Evolutionary conservation across 345 rosid species (phyloP).

Genomic region (Toxicodendron radicans): DNA sequence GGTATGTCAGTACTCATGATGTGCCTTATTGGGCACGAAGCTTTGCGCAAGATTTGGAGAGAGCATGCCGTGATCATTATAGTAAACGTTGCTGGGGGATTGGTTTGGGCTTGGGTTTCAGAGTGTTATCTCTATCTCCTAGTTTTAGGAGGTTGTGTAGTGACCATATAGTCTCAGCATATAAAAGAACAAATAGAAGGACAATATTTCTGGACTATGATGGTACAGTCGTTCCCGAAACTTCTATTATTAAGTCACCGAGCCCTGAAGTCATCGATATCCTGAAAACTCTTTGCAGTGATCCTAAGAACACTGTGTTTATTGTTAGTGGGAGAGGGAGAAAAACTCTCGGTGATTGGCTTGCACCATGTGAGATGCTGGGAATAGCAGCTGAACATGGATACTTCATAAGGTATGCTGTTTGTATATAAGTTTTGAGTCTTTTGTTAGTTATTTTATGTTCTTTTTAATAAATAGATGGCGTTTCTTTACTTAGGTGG

Average conservation of each 20-base stretch:
- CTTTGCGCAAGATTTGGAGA: constrained; percentile 67
- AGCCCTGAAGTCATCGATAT: constrained; percentile 55
- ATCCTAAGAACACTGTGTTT: constrained; percentile 71
- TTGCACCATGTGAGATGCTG: constrained; percentile 64
- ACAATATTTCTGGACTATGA: constrained; percentile 82
- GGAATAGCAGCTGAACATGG: constrained; percentile 94
- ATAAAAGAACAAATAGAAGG: constrained; percentile 57
- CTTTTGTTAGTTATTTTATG: background rate
- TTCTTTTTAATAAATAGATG: background rate
- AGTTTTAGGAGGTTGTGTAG: constrained; percentile 61
- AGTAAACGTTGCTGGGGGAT: constrained; percentile 80
- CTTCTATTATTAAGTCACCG: constrained; percentile 59
- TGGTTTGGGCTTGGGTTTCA: constrained; percentile 71
- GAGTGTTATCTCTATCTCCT: constrained; percentile 70
- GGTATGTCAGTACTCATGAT: constrained; percentile 69
- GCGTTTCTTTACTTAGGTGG: constrained; percentile 45
- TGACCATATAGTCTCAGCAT: constrained; percentile 62
- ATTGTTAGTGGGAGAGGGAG: constrained; percentile 79
- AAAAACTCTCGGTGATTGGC: constrained; percentile 59
- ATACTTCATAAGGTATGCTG: constrained; percentile 57
- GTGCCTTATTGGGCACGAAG: constrained; percentile 80
- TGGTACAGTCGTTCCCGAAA: constrained; percentile 68
- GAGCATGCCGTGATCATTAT: constrained; percentile 72
- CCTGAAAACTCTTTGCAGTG: constrained; percentile 52
- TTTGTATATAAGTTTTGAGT: background rate